Evolutionary conservation across 2,329 filamentous ascomycete genomes (phyloP).

Genomic region (Proliferodiscus dingleyae): DNA sequence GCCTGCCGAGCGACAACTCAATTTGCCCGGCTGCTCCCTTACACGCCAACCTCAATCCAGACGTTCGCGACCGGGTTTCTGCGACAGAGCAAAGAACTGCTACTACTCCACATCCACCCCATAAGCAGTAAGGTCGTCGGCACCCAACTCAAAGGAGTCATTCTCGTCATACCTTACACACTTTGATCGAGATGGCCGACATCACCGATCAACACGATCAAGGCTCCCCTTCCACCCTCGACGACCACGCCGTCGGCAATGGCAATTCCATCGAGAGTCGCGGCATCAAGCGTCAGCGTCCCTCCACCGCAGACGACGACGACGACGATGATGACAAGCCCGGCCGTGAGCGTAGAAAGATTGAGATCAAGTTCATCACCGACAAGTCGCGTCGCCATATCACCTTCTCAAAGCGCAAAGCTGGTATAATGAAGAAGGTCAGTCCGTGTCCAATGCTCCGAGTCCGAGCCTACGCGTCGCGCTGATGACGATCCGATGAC

Average conservation of each 20-base stretch:
- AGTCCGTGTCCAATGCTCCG: too few relatives aligned
- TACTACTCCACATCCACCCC: conserved; percentile 27
- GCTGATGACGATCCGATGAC: conserved; percentile 14
- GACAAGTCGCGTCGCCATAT: conserved; percentile 99
- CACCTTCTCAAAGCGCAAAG: conserved; percentile 99
- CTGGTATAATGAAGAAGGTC: conserved; percentile 99
- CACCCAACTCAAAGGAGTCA: conserved; percentile 32
- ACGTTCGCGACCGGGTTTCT: conserved; percentile 31
- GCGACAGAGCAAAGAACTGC: conserved; percentile 31
- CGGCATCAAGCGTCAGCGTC: conserved; percentile 84
- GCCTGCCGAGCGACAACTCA: conserved; percentile 1
- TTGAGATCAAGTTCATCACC: conserved; percentile 99
- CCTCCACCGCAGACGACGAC: conserved; percentile 82
- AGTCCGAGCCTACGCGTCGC: conserved; percentile 20
- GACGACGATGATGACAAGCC: conserved; percentile 98
- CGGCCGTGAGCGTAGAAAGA: conserved; percentile 96
- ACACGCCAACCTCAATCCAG: conserved; percentile 32
- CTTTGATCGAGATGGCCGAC: conserved; percentile 60
- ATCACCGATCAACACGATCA: conserved; percentile 75
- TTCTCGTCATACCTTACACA: conserved; percentile 33
- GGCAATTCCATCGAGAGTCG: conserved; percentile 65
- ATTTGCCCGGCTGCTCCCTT: conserved; percentile 23
- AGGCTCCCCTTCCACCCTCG: conserved; percentile 67
- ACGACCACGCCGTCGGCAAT: conserved; percentile 72
- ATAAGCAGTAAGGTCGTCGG: conserved; percentile 34